These are phyloP conservation scores for Citeromyces matritensis DNA, from an alignment of 805 yeast genomes.

Conservation along the genomic window DNA sequence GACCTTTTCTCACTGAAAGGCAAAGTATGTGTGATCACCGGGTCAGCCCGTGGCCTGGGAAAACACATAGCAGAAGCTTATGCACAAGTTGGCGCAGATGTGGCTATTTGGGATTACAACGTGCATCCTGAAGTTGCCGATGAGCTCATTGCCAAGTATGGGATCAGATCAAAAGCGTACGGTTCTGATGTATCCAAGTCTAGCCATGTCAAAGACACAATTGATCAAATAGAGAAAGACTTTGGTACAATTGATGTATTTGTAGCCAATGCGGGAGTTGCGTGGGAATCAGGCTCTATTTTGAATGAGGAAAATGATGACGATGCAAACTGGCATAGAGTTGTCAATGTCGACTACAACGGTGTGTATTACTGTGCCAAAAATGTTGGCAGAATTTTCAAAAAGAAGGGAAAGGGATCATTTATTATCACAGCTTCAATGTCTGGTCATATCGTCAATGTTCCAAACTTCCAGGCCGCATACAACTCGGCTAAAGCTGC, in stretches of 20 bases:
- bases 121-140: constrained; percentile 17
- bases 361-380: constrained; percentile 37
- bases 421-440: constrained; percentile 38
- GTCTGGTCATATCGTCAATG: constrained; percentile 39
- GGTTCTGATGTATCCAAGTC: constrained; percentile 15
- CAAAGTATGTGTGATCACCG: constrained; percentile 26
- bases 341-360: constrained; percentile 31
- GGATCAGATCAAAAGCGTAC: constrained; percentile 8
- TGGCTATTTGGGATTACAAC: constrained; percentile 25
- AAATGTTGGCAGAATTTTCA: constrained; percentile 29
- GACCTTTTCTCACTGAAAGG: constrained; percentile 25
- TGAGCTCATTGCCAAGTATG: constrained; percentile 22
- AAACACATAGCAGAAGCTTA: constrained; percentile 23
- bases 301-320: constrained; percentile 12
- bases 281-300: constrained; percentile 9
- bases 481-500: constrained; percentile 36
- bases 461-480: constrained; percentile 33
- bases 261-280: constrained; percentile 26
- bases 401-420: constrained; percentile 29
- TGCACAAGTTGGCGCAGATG: constrained; percentile 26
- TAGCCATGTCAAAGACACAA: constrained; percentile 13
- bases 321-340: constrained; percentile 26
- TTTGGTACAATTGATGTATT: constrained; percentile 25
- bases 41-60: constrained; percentile 25
- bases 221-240: constrained; percentile 16